These are phyloP conservation scores for Gynochthodes officinalis DNA, from an alignment of 257 asterid genomes.

Conservation along the genomic window DNA sequence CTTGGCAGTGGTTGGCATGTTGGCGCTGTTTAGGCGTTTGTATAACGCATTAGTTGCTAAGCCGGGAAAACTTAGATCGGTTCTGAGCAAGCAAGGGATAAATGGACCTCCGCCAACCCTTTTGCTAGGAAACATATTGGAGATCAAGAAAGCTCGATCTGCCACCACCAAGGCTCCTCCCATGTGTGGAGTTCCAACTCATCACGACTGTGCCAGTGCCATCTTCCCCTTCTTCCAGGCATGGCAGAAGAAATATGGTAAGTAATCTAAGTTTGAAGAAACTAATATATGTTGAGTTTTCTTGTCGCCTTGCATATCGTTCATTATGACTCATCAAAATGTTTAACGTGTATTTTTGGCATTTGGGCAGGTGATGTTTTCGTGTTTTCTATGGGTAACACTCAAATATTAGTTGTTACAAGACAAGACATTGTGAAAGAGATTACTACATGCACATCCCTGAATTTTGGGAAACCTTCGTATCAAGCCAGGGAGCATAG, in stretches of 20 bases:
- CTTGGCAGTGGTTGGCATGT: background rate
- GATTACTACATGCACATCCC: conserved; percentile 41
- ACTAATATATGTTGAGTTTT: too few species aligned
- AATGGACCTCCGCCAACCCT: conserved; percentile 49
- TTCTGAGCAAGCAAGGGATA: conserved; percentile 47
- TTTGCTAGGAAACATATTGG: conserved; percentile 50
- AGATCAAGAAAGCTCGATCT: conserved; percentile 42
- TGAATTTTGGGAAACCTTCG: conserved; percentile 43
- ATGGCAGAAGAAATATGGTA: conserved; percentile 58
- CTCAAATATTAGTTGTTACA: conserved; percentile 30
- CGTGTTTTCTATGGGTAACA: conserved; percentile 31
- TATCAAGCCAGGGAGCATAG: conserved; percentile 37
- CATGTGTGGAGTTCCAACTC: conserved; percentile 11
- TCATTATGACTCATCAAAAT: too few species aligned
- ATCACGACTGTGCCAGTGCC: conserved; percentile 37
- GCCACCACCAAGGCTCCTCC: conserved; percentile 12
- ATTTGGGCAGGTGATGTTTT: conserved; percentile 31
- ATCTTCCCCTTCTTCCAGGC: conserved; percentile 44
- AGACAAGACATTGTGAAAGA: conserved; percentile 40
- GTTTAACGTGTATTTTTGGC: too few species aligned
- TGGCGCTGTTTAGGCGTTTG: conserved; percentile 19
- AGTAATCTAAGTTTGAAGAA: too few species aligned
- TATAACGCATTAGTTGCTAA: conserved; percentile 29
- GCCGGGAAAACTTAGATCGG: conserved; percentile 31
- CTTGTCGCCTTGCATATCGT: too few species aligned